phyloP scores from a whole-genome alignment of 352 stramenopile species.

The Phytophthora quininea region DNA sequence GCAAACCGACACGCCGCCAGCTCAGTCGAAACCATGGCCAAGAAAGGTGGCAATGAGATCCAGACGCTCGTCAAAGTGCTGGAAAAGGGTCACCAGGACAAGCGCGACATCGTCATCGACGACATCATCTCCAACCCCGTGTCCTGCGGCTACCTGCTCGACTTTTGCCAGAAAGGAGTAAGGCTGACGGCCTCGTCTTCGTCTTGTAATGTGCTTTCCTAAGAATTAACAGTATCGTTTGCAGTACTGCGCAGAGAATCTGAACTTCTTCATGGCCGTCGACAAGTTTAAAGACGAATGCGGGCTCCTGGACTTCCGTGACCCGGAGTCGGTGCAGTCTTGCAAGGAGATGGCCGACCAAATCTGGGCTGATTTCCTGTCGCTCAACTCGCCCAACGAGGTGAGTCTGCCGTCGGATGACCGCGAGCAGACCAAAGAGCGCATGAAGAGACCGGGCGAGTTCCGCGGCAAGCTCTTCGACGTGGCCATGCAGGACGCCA shows the following conservation, averaged over 20 bases:
- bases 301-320: conserved; percentile 76
- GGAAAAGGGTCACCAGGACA: conserved; percentile 73
- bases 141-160: conserved; percentile 82
- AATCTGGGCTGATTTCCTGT: conserved; percentile 86
- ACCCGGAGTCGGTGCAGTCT: conserved; percentile 77
- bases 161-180: conserved; percentile 89
- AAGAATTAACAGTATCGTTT: background rate
- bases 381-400: conserved; percentile 84
- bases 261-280: conserved; percentile 89
- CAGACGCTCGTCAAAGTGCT: conserved; percentile 66
- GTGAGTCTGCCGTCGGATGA: conserved; percentile 83
- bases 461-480: conserved; percentile 84
- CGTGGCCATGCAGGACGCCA: conserved; percentile 80
- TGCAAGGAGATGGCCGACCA: conserved; percentile 86
- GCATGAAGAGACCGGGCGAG: conserved; percentile 83
- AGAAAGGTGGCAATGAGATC: conserved; percentile 78
- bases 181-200: conserved; percentile 20
- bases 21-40: conserved; percentile 46
- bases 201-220: background rate
- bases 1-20: background rate
- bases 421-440: conserved; percentile 78
- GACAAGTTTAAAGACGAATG: conserved; percentile 89
- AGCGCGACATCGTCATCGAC: conserved; percentile 82
- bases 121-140: conserved; percentile 89
- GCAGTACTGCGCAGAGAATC: conserved; percentile 84